Percentiles rank a stretch among this genome's conserved stretches.
Conservation (phyloP, 371 early-diverging fungal species). For the Apophysomyces sp. region DNA sequence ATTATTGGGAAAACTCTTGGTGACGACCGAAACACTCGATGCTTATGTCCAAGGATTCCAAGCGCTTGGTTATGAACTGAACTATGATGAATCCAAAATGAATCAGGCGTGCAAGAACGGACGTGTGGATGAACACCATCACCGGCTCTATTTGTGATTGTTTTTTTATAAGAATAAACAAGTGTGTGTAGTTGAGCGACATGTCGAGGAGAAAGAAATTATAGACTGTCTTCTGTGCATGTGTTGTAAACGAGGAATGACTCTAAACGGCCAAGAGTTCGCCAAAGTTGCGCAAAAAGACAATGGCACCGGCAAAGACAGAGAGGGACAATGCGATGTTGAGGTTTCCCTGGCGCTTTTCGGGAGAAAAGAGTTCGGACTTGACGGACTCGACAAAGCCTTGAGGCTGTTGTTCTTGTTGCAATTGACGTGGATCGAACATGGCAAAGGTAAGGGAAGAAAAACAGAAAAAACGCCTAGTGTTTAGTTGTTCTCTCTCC, state of each 20-base stretch:
- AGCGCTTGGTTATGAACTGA: conserved; percentile 14
- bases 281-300: conserved; percentile 67
- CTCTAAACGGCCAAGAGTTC: conserved; percentile 63
- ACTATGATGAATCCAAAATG: conserved; percentile 17
- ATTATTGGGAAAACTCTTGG: conserved; percentile 36
- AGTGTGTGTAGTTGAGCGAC: background rate
- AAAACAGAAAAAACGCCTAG: background rate
- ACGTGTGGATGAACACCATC: conserved; percentile 35
- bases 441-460: background rate
- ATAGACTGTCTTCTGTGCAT: background rate
- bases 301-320: conserved; percentile 62
- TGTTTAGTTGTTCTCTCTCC: too few relatives aligned
- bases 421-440: conserved; percentile 2
- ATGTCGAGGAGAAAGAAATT: background rate
- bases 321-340: conserved; percentile 63
- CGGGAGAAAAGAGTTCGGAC: conserved; percentile 50
- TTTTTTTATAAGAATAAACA: background rate
- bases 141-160: conserved; percentile 42
- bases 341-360: conserved; percentile 58
- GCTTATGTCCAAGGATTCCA: conserved; percentile 31
- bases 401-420: conserved; percentile 24
- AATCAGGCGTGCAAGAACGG: conserved; percentile 11
- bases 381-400: conserved; percentile 44
- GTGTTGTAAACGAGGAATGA: background rate
- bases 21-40: conserved; percentile 31